Conservation (phyloP, 179 eudicot species). For the Silene noctiflora region DNA sequence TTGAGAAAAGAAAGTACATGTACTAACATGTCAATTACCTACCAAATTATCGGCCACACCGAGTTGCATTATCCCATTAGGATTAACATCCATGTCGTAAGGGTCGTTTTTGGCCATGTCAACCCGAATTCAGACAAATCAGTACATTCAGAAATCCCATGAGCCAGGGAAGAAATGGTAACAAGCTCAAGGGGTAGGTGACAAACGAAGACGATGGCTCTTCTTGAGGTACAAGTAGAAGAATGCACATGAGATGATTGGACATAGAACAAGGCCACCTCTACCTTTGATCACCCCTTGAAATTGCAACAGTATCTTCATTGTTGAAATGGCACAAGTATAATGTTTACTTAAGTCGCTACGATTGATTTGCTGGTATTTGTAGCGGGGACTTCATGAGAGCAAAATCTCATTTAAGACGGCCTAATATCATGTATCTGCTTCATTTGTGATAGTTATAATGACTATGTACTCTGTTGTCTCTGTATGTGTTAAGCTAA, state of each 20-base stretch:
- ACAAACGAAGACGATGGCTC: constrained; percentile 25
- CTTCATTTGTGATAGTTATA: too few relatives aligned
- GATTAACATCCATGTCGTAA: constrained; percentile 35
- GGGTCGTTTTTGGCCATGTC: constrained; percentile 37
- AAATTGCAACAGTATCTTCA: constrained; percentile 58
- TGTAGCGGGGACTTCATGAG: too few relatives aligned
- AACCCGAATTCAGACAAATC: constrained; percentile 44
- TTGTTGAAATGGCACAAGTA: neutral
- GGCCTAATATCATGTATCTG: too few relatives aligned
- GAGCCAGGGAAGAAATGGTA: constrained; percentile 43
- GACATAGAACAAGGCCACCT: constrained; percentile 52
- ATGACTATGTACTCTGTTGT: too few relatives aligned
- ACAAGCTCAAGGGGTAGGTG: constrained; percentile 26
- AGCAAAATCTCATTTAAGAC: too few relatives aligned
- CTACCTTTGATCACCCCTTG: constrained; percentile 66
- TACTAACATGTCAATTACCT: neutral
- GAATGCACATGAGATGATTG: constrained; percentile 63
- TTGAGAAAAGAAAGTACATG: too few relatives aligned
- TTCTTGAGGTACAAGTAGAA: constrained; percentile 54
- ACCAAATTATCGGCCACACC: constrained; percentile 58
- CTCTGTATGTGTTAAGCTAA: too few relatives aligned
- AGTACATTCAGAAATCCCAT: constrained; percentile 27
- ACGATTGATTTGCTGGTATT: too few relatives aligned
- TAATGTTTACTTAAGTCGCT: too few relatives aligned
- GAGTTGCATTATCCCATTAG: constrained; percentile 55